Evolutionary conservation across 306 rosid species (phyloP).

Genomic region (Vicia faba): DNA sequence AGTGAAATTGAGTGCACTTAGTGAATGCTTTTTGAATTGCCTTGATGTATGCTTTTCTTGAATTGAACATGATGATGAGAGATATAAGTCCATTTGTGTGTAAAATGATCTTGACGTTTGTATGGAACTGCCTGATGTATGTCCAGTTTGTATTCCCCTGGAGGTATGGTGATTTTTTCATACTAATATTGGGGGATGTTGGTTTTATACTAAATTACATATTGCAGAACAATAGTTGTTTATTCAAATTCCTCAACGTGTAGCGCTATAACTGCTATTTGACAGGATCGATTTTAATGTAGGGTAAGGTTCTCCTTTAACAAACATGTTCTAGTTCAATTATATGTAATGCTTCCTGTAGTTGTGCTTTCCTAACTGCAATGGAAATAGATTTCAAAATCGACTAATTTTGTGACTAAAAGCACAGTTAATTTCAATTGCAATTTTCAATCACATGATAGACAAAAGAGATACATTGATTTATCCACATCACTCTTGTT

Average conservation of each 20-base stretch:
- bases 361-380: neutral
- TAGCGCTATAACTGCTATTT: neutral
- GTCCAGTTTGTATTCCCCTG: no score
- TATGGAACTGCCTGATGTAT: no score
- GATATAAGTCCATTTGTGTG: no score
- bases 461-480: slow-evolving; percentile 5
- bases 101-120: no score
- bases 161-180: no score
- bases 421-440: slow-evolving; percentile 5
- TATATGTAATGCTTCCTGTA: neutral
- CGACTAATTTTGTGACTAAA: no score
- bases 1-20: no score
- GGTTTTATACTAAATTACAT: neutral
- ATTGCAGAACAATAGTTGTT: neutral
- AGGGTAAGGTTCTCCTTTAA: slow-evolving; percentile 1
- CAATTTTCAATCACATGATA: slow-evolving; percentile 14
- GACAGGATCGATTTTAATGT: neutral
- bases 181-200: no score
- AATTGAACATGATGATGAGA: no score
- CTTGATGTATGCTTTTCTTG: no score
- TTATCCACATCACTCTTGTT: slow-evolving; percentile 25
- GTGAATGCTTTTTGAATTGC: no score
- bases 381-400: neutral
- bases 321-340: slow-evolving; percentile 13
- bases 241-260: neutral